Evolutionary conservation across 768 basidiomycete species (phyloP), one percentile per base, ranked within the genome.

Genomic region (Rhodosporidiobolus sp.): DNA sequence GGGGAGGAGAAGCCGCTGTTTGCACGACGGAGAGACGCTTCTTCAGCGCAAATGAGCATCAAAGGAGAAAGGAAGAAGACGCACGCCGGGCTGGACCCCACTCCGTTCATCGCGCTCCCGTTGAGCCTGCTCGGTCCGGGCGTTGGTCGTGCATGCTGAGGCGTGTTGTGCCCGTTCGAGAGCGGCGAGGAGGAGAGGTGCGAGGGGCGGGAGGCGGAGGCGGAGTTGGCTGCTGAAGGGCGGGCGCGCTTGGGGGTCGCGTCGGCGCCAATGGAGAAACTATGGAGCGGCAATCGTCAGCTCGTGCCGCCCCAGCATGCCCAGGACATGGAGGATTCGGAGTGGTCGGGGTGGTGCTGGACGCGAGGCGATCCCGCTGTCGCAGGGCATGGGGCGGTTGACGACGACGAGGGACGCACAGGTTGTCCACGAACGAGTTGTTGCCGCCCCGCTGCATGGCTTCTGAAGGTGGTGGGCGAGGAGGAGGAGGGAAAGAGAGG

Each of bases 361-460:
- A 52, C 12, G 24, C 52, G 52, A 4, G 16, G 20, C 17, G 52
- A n/a, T 12, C 7, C 17, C 52, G 54, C 22, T 12, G 9, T 26
- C 26, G 57, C 50, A 20, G 56, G 57, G 35, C 0, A 26, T 4
- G 5, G 20, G 30, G 3, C 16, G n/a, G 57, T 20, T 7, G n/a
- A n/a, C 4, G 45, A 30, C 17, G 19, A 43, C 24, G 4, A 35
- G 10, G 32, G 1, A 55, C 71, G 56, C 34, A 72, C 71, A 72
- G 66, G 50, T 64, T 64, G 57, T 72, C 66, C 9, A 72, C 66
- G 4, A 62, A 68, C 66, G 68, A 68, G 62, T 56, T 56, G 62
- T 63, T 67, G 11, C 30, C 19, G 24, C 43, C 26, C 45, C 30
- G 43, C 30, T 22, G 20, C 54, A 38, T 55, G 43, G 14, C 34